phyloP scores from a whole-genome alignment of 805 yeast species.

The Lipomyces oligophaga region DNA sequence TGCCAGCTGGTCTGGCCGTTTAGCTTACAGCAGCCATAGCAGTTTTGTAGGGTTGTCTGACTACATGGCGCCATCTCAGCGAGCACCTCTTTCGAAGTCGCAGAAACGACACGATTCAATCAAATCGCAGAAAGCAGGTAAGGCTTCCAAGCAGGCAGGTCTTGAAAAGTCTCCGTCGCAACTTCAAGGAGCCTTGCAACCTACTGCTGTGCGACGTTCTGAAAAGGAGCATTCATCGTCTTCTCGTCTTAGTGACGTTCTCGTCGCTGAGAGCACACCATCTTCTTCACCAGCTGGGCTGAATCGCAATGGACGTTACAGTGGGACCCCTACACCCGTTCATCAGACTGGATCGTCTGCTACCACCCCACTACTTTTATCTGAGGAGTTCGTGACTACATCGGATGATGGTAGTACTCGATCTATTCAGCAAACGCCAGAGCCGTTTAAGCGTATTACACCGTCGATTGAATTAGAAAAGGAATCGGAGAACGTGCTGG shows the following conservation, averaged over 20 bases:
- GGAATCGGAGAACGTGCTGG: neutral
- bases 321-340: neutral
- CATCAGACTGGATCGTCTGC: neutral
- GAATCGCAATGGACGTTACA: conserved; percentile 3
- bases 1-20: conserved; percentile 6
- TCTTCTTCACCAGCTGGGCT: conserved; percentile 2
- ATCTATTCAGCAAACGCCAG: conserved; percentile 20
- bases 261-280: too few relatives aligned
- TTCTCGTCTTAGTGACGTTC: too few relatives aligned
- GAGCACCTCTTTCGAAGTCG: too few relatives aligned
- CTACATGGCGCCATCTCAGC: neutral
- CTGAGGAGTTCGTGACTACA: neutral
- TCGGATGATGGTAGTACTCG: conserved; percentile 6
- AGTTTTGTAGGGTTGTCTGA: conserved; percentile 1
- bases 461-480: neutral
- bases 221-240: neutral
- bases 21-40: conserved; percentile 10
- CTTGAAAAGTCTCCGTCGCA: too few relatives aligned
- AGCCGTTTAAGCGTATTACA: conserved; percentile 9
- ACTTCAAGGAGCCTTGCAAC: too few relatives aligned
- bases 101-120: too few relatives aligned
- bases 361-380: neutral
- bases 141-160: too few relatives aligned
- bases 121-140: too few relatives aligned
- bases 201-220: too few relatives aligned